Evolutionary conservation across 2,329 filamentous ascomycete species (phyloP), one percentile per base, ranked within the genome.

Genomic region (Canariomyces notabilis): DNA sequence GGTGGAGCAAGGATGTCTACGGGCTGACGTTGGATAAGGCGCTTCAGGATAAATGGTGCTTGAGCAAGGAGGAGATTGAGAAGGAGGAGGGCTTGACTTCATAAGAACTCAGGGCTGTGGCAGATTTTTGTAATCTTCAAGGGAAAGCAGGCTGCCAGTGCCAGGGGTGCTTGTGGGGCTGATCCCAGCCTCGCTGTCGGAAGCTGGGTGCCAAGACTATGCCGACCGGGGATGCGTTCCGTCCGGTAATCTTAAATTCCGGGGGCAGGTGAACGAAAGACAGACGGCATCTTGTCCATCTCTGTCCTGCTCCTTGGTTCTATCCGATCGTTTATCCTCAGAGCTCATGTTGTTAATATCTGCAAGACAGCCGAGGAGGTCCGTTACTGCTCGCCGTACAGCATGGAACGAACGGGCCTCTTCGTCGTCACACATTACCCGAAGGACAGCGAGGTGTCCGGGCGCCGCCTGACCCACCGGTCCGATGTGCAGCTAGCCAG

Each of bases 41-140:
- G 1, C 62, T 78, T 3, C 75, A 77, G 62, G 67, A 77, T 32
- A 75, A 73, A 56, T 78, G 73, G 73, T 72, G 61, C 19, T 70
- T 69, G 0, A 67, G 64, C 38, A 68, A 69, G 57, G 70, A 74
- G 34, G 61, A 71, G 22, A 68, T 77, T 46, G 74, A 77, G 56
- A 65, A 60, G 47, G 69, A 73, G 35, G 70, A 68, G 38, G 44
- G 47, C 19, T n/a, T 49, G 40, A 20, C 37, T 29, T 8, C 3
- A 12, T 29, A 29, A 12, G 4, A 29, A 4, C 4, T 6, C 3
- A 11, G 26, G 9, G 26, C 26, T 9, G 26, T 4, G 26, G 11
- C 6, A 11, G 6, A 29, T 8, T 11, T 29, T 4, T 29, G 14
- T 9, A 12, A 29, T 8, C 14, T 8, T 29, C 4, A 3, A 26